Conservation (phyloP, 169 alveolate genomes). For the Blepharisma undulans region DNA sequence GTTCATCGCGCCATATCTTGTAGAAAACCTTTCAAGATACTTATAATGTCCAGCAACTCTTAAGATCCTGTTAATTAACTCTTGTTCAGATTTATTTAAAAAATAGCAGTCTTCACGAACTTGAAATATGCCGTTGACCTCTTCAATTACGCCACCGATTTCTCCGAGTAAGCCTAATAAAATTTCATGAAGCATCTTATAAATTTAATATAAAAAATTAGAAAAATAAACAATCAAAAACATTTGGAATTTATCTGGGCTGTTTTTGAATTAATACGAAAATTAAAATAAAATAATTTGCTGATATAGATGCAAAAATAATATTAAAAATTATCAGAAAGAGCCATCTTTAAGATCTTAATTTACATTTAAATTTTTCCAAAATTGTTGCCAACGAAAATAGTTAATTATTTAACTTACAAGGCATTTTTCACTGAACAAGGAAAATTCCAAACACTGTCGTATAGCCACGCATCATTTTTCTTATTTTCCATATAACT, state of each 20-base stretch:
- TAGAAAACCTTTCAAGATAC: constrained; percentile 39
- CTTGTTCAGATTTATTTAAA: constrained; percentile 55
- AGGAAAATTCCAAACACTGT: background rate
- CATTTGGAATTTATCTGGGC: too few relatives aligned
- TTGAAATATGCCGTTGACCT: constrained; percentile 35
- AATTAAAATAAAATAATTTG: background rate
- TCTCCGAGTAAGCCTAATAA: constrained; percentile 59
- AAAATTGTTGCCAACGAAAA: background rate
- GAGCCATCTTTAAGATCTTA: background rate
- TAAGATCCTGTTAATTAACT: constrained; percentile 53
- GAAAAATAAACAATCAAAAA: too few relatives aligned
- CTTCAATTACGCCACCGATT: constrained; percentile 60
- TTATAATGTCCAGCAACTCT: constrained; percentile 48
- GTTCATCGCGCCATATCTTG: constrained; percentile 52
- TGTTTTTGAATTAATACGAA: too few relatives aligned
- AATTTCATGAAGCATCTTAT: constrained; percentile 67
- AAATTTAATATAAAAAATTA: too few relatives aligned
- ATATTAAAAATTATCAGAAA: background rate
- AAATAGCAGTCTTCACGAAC: constrained; percentile 53
- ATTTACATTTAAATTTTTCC: background rate
- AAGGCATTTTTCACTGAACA: background rate
- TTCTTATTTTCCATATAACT: background rate
- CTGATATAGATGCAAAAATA: background rate
- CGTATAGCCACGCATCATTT: background rate
- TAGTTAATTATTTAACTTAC: background rate